Evolutionary conservation across 2,329 filamentous ascomycete species (phyloP), one percentile per base, ranked within the genome.

Genomic region (Penicillium sp.): DNA sequence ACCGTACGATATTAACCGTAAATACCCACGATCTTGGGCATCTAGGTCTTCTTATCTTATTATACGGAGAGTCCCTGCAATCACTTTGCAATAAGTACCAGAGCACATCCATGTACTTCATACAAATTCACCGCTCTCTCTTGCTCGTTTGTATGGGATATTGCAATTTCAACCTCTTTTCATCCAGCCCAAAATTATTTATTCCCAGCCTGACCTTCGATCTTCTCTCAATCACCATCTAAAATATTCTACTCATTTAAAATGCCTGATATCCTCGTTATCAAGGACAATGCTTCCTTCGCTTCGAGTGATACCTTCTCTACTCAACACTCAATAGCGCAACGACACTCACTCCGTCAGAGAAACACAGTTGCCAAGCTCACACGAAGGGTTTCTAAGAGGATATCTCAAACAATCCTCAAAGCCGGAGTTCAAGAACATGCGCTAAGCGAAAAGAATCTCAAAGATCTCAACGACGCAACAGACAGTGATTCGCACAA

Each of bases 301-400:
- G 23, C 46, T n/a, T 61, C 61, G 13, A 43, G 34, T n/a, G 54
- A 56, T 7, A 50, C 47, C 7, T 59, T 44, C 36, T 59, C 60
- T 11, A 52, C 47, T 21, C 38, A 15, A 51, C 38, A 53, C 21
- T 60, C 49, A 11, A 45, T 27, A 29, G 46, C 58, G 23, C 31
- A 38, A 39, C 51, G 15, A 39, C 45, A 11, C 8, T 45, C 27
- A 9, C 54, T 62, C 8, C 57, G 56, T 29, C 59, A 59, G 13
- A 23, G 31, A 43, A 55, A 53, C 8, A 65, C 61, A n/a, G 50
- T 62, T 8, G 38, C 46, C 6, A 43, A 50, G 19, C 41, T 65
- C 5, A 62, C 62, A 10, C 47, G 57, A 53, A 60, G 45, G 40
- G 57, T 62, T 5, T 62, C 62, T 19, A 62, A 59, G 31, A 55